A percentile compares a stretch with the other conserved stretches of the same genome.
Evolutionary conservation across 164 flowering plant species (phyloP).

Genomic region (Magnolia kwangsiensis): DNA sequence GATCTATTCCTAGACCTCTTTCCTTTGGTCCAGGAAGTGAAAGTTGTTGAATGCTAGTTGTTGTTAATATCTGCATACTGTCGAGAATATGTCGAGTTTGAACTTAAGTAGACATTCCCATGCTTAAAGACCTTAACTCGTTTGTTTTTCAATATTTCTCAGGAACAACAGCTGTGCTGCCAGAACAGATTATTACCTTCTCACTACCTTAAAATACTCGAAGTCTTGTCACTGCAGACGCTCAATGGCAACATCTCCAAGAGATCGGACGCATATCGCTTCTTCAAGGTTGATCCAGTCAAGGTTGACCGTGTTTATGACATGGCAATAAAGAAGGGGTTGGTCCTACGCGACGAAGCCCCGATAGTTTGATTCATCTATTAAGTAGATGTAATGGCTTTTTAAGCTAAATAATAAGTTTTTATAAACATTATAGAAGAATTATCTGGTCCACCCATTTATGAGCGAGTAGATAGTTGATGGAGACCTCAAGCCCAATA

Average conservation of each 20-base stretch:
- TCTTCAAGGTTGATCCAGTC: constrained; percentile 66
- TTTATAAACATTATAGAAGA: no score
- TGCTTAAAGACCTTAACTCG: neutral
- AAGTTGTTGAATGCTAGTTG: no score
- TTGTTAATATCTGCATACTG: no score
- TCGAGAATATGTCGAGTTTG: neutral
- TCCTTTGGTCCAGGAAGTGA: no score
- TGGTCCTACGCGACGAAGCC: constrained; percentile 29
- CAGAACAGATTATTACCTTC: constrained; percentile 70
- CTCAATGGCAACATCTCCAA: constrained; percentile 53
- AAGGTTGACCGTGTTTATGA: constrained; percentile 87
- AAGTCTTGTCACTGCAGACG: constrained; percentile 51
- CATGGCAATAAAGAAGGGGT: constrained; percentile 69
- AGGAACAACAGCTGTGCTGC: constrained; percentile 71
- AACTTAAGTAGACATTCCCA: neutral
- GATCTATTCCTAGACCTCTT: no score
- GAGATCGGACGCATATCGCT: constrained; percentile 67
- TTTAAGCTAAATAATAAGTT: neutral
- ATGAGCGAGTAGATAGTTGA: no score
- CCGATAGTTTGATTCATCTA: constrained; percentile 1
- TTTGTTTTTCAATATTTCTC: constrained; percentile 17
- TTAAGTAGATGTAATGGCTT: neutral
- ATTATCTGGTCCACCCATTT: no score
- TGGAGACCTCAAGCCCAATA: no score
- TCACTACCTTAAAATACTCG: constrained; percentile 74